Percentiles rank a stretch among this genome's conserved stretches.
Evolutionary conservation across 352 stramenopile genomes (phyloP).

Genomic region (Vaucheria bursata): DNA sequence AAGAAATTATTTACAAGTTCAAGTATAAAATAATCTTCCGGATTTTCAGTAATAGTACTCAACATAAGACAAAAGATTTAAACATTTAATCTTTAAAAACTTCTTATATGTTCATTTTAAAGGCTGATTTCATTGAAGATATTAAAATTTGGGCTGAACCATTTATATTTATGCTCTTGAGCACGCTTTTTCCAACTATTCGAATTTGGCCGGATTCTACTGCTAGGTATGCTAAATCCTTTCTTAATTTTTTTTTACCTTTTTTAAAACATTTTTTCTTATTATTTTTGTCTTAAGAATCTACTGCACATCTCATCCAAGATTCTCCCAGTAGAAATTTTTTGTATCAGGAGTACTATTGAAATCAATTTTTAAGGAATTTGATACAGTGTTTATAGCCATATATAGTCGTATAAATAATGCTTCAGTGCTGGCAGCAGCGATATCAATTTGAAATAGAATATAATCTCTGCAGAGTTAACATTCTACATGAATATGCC

Average conservation of each 20-base stretch:
- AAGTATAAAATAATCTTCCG: background rate
- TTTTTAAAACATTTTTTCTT: conserved; percentile 73
- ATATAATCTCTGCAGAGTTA: no score
- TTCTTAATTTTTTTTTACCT: conserved; percentile 67
- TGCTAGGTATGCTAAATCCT: conserved; percentile 59
- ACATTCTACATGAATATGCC: no score
- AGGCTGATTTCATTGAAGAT: conserved; percentile 74
- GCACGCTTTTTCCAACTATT: conserved; percentile 74
- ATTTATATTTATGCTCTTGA: conserved; percentile 73
- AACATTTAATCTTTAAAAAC: background rate
- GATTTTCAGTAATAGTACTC: background rate
- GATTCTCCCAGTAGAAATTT: no score
- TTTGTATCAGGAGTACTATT: no score
- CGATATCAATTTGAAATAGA: no score
- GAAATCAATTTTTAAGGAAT: no score
- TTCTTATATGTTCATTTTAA: background rate
- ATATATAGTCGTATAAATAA: no score
- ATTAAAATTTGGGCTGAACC: conserved; percentile 63
- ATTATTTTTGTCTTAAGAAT: no score
- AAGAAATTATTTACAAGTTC: no score
- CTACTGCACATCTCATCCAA: no score
- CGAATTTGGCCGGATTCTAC: conserved; percentile 68
- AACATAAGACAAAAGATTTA: background rate
- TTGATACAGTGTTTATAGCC: no score
- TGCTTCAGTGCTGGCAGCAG: no score